Conservation (phyloP, 352 stramenopile genomes). For the Lagenidium giganteum region DNA sequence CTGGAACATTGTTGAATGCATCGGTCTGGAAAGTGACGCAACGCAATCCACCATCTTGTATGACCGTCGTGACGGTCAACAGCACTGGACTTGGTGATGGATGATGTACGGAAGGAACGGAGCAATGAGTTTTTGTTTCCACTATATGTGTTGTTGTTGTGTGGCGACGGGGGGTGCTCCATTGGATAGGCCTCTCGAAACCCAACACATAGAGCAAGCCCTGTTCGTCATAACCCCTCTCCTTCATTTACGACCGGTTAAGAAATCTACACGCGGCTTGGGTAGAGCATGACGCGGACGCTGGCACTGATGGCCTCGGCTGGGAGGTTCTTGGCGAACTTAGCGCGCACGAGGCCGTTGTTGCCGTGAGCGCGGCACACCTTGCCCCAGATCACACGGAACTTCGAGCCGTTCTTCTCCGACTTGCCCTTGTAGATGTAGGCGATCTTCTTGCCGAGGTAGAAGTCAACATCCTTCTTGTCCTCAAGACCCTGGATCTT, state of each 20-base stretch:
- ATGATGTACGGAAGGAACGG: too few species aligned
- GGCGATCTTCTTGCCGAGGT: conserved; percentile 99
- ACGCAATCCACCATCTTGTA: too few species aligned
- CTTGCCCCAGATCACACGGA: conserved; percentile 99
- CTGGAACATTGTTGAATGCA: too few species aligned
- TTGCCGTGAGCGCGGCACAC: conserved; percentile 96
- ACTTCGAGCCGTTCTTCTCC: conserved; percentile 96
- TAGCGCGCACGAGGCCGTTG: conserved; percentile 98
- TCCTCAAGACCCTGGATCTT: conserved; percentile 99
- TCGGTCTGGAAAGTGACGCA: too few species aligned
- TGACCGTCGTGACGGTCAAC: too few species aligned
- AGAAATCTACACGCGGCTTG: conserved; percentile 92
- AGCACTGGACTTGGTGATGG: too few species aligned
- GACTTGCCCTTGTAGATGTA: conserved; percentile 99
- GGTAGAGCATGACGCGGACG: conserved; percentile 99
- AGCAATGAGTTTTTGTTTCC: too few species aligned
- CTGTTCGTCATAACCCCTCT: conserved; percentile 32
- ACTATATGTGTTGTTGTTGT: too few species aligned
- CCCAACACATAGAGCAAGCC: not conserved
- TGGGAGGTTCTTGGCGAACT: conserved; percentile 98
- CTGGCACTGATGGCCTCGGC: conserved; percentile 94
- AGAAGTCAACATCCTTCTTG: conserved; percentile 98
- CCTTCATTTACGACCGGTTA: conserved; percentile 13
- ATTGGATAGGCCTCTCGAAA: too few species aligned
- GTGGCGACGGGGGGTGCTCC: too few species aligned